A percentile compares a stretch with the other conserved stretches of the same genome.
Evolutionary conservation across 345 rosid species (phyloP).

Genomic region (Gossypium turneri): DNA sequence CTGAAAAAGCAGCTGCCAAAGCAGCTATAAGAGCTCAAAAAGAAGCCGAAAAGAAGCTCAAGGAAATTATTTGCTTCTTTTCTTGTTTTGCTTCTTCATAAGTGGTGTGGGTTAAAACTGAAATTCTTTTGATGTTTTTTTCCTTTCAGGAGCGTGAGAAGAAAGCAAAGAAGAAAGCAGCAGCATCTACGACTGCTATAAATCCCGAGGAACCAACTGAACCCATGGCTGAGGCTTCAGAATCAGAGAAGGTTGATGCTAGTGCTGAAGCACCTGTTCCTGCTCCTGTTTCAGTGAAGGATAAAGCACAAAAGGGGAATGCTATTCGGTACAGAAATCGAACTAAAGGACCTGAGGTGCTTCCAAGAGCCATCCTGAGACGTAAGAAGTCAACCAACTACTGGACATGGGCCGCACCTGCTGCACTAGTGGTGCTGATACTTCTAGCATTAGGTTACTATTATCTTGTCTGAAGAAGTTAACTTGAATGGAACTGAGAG

Average conservation of each 20-base stretch:
- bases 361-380: constrained; percentile 70
- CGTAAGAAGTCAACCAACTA: constrained; percentile 67
- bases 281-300: constrained; percentile 34
- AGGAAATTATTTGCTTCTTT: constrained; percentile 46
- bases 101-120: constrained; percentile 8
- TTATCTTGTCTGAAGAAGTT: constrained; percentile 36
- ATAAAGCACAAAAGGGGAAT: constrained; percentile 43
- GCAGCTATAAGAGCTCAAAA: constrained; percentile 85
- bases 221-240: constrained; percentile 43
- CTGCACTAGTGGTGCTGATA: constrained; percentile 46
- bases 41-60: constrained; percentile 89
- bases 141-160: constrained; percentile 78
- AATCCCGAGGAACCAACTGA: constrained; percentile 48
- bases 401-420: constrained; percentile 65
- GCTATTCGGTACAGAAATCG: constrained; percentile 47
- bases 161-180: constrained; percentile 76
- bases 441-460: constrained; percentile 45
- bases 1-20: constrained; percentile 88
- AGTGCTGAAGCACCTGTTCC: constrained; percentile 29
- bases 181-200: constrained; percentile 25
- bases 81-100: not conserved
- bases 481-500: constrained; percentile 12
- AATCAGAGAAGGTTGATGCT: constrained; percentile 44
- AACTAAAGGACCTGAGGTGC: constrained; percentile 44
- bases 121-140: not conserved